Conservation (phyloP, 768 basidiomycete genomes). For the Neoboletus magnificus region DNA sequence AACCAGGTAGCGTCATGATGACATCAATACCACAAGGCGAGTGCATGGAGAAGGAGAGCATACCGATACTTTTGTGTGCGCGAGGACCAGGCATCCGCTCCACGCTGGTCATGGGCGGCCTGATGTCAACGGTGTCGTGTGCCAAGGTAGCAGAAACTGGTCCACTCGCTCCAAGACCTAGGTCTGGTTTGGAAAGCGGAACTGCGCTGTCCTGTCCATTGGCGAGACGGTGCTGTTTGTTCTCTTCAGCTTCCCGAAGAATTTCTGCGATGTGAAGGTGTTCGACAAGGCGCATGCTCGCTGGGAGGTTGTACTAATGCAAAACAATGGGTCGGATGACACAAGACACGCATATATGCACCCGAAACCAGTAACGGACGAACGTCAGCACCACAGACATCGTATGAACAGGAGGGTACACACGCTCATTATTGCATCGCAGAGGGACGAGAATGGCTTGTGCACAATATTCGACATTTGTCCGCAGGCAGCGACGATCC, state of each 20-base stretch:
- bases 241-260: conserved; percentile 58
- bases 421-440: conserved; percentile 71
- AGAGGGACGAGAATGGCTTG: conserved; percentile 65
- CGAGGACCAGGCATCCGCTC: background rate
- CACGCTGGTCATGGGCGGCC: background rate
- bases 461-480: conserved; percentile 66
- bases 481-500: conserved; percentile 66
- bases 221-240: conserved; percentile 44
- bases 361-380: background rate
- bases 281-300: conserved; percentile 71
- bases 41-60: background rate
- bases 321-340: background rate
- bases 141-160: background rate
- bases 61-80: conserved; percentile 1
- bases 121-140: background rate
- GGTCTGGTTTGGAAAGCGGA: background rate
- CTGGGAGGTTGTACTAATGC: conserved; percentile 66
- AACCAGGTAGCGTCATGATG: background rate
- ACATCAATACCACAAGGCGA: background rate
- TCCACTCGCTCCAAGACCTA: background rate
- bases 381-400: background rate
- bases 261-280: conserved; percentile 70
- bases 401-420: conserved; percentile 23
- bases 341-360: conserved; percentile 14
- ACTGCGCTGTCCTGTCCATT: background rate